Conservation (phyloP, 805 yeast genomes). For the Komagataella populi region DNA sequence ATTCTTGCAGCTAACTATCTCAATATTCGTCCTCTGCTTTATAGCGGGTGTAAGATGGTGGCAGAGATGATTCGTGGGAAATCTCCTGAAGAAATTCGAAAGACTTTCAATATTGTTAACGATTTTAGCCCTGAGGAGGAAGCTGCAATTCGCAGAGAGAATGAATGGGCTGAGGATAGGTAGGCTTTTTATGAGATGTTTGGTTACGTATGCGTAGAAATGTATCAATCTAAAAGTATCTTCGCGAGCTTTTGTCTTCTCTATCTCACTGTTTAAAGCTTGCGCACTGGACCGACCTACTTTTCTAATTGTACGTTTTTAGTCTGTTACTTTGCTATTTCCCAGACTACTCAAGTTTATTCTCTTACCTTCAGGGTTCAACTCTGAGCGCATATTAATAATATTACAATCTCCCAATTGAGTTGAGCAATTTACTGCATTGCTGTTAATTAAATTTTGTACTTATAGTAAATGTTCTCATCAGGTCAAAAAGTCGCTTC, state of each 20-base stretch:
- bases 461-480: not conserved
- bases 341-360: not conserved
- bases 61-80: constrained; percentile 78
- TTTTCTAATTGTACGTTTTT: not conserved
- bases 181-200: constrained; percentile 11
- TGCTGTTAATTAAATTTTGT: not conserved
- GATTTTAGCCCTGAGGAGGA: constrained; percentile 83
- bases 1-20: constrained; percentile 71
- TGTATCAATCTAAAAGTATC: not conserved
- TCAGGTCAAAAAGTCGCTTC: not conserved
- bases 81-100: constrained; percentile 68
- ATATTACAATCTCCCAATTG: not conserved
- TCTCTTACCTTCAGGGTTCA: not conserved
- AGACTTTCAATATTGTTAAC: constrained; percentile 67
- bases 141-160: constrained; percentile 76
- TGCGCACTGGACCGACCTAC: not conserved
- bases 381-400: not conserved
- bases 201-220: not conserved
- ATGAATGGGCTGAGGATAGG: constrained; percentile 87
- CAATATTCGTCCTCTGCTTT: constrained; percentile 61
- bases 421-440: not conserved
- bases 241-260: not conserved
- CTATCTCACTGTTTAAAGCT: not conserved
- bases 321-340: too few relatives aligned
- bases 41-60: constrained; percentile 69